Percentiles rank a stretch among this genome's conserved stretches.
Evolutionary conservation across 176 grass and related monocot genomes (phyloP).

Genomic region (Calamus simplicifolius): DNA sequence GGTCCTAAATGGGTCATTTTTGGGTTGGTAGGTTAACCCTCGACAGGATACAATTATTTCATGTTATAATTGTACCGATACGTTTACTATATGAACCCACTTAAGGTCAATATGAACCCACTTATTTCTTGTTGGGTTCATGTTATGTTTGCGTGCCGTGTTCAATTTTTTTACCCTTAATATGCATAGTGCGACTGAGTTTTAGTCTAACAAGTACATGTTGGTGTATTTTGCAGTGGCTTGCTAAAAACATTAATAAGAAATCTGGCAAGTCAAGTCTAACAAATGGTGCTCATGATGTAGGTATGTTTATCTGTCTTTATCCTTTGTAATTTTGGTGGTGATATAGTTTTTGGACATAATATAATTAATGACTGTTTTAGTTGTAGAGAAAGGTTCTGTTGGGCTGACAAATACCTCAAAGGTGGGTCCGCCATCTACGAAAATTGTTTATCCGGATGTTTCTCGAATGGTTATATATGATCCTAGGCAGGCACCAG

Average conservation of each 20-base stretch:
- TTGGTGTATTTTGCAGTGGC: conserved; percentile 44
- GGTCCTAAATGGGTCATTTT: no score
- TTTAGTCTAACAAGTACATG: background rate
- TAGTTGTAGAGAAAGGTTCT: conserved; percentile 33
- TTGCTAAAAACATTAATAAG: conserved; percentile 63
- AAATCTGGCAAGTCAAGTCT: conserved; percentile 44
- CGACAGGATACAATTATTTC: no score
- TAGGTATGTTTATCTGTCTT: conserved; percentile 33
- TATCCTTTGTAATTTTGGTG: background rate
- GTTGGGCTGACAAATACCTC: conserved; percentile 30
- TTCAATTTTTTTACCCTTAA: no score
- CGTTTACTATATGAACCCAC: no score
- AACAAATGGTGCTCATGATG: conserved; percentile 24
- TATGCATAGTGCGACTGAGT: no score
- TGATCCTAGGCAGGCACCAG: conserved; percentile 84
- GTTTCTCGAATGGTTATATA: conserved; percentile 86
- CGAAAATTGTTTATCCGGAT: conserved; percentile 68
- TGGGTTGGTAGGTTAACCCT: no score
- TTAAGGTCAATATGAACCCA: no score
- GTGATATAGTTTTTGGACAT: conserved; percentile 11
- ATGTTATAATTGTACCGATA: no score
- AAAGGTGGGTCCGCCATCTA: conserved; percentile 31
- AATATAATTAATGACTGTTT: conserved; percentile 18
- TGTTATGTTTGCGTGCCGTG: no score
- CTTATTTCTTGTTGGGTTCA: no score